Percentiles rank a stretch among this genome's conserved stretches.
phyloP scores from a whole-genome alignment of 805 yeast species.

The Cyberlindnera nakhonratchasimensis region DNA sequence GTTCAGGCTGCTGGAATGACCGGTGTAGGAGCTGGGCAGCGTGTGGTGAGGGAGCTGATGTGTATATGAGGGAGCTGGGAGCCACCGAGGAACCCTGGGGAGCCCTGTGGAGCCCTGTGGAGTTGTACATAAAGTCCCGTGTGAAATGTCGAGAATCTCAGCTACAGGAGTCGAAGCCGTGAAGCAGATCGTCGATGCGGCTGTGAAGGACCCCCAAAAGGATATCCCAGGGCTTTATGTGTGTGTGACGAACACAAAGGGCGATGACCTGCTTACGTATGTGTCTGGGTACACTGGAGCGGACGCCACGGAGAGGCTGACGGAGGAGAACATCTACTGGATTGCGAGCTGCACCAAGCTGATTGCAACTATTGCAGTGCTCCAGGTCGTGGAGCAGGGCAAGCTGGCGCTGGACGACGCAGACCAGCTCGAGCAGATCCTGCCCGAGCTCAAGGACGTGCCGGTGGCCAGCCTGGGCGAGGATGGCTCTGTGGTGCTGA shows the following conservation, averaged over 20 bases:
- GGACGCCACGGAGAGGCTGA: conserved; percentile 9
- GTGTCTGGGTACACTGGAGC: conserved; percentile 23
- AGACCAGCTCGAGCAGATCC: conserved; percentile 29
- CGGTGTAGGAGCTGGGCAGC: too few species aligned
- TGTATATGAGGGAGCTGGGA: too few species aligned
- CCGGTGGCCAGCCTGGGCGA: conserved; percentile 25
- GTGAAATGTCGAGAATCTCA: conserved; percentile 7
- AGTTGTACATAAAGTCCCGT: too few species aligned
- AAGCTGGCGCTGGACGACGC: conserved; percentile 29
- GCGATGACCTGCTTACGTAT: conserved; percentile 21
- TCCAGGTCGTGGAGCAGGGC: conserved; percentile 36
- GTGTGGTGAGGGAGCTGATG: too few species aligned
- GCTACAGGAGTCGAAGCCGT: conserved; percentile 5
- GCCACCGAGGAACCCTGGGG: too few species aligned
- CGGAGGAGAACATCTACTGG: conserved; percentile 30
- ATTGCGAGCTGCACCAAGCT: conserved; percentile 34
- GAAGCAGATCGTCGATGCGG: conserved; percentile 8
- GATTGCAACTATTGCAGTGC: conserved; percentile 29
- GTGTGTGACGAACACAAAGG: conserved; percentile 11
- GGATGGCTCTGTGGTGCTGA: conserved; percentile 26
- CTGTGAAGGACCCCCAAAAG: conserved; percentile 6
- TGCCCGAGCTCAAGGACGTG: conserved; percentile 31
- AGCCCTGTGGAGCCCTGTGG: neutral
- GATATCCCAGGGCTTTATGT: conserved; percentile 15
- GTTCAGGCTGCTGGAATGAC: too few species aligned